Conservation (phyloP, 495 filamentous ascomycete species). For the Podospora didyma region DNA sequence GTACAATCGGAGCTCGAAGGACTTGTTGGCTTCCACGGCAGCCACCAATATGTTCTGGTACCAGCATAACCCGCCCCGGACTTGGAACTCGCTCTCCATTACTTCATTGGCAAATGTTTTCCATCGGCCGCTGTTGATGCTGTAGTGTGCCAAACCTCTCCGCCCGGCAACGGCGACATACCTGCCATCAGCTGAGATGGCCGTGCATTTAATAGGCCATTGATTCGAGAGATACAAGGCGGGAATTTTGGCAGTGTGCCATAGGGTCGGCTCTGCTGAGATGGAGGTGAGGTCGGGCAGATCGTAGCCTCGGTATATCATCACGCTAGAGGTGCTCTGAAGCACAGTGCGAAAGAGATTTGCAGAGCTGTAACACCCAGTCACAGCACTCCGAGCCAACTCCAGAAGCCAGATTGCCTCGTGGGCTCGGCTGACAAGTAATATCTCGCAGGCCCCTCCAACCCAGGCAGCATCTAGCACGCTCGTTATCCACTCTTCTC, state of each 20-base stretch:
- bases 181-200: constrained; percentile 84
- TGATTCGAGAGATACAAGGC: constrained; percentile 79
- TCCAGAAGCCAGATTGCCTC: constrained; percentile 84
- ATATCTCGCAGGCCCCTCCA: constrained; percentile 78
- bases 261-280: constrained; percentile 85
- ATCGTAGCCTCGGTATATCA: constrained; percentile 92
- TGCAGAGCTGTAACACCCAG: constrained; percentile 82
- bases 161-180: constrained; percentile 94
- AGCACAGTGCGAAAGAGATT: constrained; percentile 88
- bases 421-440: constrained; percentile 64
- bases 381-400: constrained; percentile 85
- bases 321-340: constrained; percentile 76
- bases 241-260: constrained; percentile 89
- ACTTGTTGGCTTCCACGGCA: constrained; percentile 79
- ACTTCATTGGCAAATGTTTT: constrained; percentile 81
- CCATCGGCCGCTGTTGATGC: constrained; percentile 90
- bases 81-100: constrained; percentile 83
- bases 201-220: constrained; percentile 83
- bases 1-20: constrained; percentile 86
- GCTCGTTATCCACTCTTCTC: constrained; percentile 77
- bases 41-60: constrained; percentile 93
- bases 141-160: constrained; percentile 92
- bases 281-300: constrained; percentile 84
- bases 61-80: constrained; percentile 98
- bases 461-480: constrained; percentile 77